Conservation (phyloP, 1,139 yeast genomes). For the Kurtzmaniella natalensis region DNA sequence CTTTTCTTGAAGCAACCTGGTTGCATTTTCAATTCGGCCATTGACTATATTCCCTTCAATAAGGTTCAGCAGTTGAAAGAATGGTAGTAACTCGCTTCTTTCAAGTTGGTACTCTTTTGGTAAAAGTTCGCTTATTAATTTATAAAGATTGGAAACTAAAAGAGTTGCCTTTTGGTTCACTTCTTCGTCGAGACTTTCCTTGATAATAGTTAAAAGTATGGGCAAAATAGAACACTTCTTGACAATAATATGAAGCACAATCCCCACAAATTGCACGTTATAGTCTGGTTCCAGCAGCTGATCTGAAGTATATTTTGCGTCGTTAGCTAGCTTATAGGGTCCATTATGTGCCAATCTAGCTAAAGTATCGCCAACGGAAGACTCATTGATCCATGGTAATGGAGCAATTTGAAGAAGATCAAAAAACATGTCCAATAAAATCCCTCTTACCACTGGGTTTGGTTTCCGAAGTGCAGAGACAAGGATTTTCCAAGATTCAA, state of each 20-base stretch:
- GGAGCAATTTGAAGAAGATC: conserved; percentile 62
- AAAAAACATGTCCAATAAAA: conserved; percentile 65
- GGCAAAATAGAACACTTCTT: conserved; percentile 50
- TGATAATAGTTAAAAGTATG: conserved; percentile 44
- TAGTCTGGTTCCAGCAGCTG: conserved; percentile 8
- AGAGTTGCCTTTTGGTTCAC: conserved; percentile 58
- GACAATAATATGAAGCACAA: conserved; percentile 49
- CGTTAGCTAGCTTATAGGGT: background rate
- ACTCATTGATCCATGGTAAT: conserved; percentile 52
- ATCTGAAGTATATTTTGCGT: conserved; percentile 4
- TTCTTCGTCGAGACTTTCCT: conserved; percentile 39
- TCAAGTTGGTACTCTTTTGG: conserved; percentile 32
- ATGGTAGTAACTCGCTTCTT: conserved; percentile 14
- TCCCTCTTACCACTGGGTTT: conserved; percentile 51
- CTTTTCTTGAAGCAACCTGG: background rate
- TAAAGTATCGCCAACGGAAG: conserved; percentile 31
- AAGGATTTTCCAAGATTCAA: conserved; percentile 54
- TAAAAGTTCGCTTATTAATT: conserved; percentile 50
- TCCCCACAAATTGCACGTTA: conserved; percentile 58
- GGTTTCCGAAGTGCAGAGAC: conserved; percentile 62
- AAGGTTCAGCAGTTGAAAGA: conserved; percentile 3
- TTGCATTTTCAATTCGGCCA: conserved; percentile 10
- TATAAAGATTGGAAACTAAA: conserved; percentile 58
- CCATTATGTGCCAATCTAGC: conserved; percentile 8
- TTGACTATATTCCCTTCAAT: conserved; percentile 7